phyloP scores from a whole-genome alignment of 192 early-diverging fungal genomes.

The Backusella australiensis region DNA sequence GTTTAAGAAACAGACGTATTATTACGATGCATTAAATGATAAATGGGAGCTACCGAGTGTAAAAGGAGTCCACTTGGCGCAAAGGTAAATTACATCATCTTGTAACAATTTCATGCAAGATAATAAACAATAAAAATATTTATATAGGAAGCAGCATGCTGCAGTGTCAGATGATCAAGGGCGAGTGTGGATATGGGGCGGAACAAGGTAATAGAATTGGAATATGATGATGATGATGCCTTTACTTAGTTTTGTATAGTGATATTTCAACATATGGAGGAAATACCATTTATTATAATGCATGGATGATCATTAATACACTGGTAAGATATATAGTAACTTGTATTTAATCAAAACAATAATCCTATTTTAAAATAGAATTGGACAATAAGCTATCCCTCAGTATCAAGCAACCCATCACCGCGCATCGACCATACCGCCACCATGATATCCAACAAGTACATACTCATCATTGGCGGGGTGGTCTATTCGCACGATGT shows the following conservation, averaged over 20 bases:
- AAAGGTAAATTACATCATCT: not conserved
- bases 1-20: not conserved
- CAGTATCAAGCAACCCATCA: conserved; percentile 4
- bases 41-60: conserved; percentile 17
- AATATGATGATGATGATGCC: too few relatives aligned
- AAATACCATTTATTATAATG: conserved; percentile 14
- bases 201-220: conserved; percentile 1
- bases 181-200: conserved; percentile 35
- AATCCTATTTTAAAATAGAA: not conserved
- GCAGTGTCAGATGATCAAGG: conserved; percentile 25
- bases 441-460: conserved; percentile 21
- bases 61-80: not conserved
- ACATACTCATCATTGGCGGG: conserved; percentile 29
- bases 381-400: conserved; percentile 22
- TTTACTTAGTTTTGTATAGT: not conserved
- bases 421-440: conserved; percentile 33
- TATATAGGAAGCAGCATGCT: conserved; percentile 27
- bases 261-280: conserved; percentile 15
- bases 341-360: not conserved
- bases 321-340: not conserved
- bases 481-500: conserved; percentile 28
- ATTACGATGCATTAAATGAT: conserved; percentile 18
- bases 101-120: not conserved
- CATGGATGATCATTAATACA: conserved; percentile 21
- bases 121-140: not conserved